Conservation (phyloP, 2,329 filamentous ascomycete genomes). For the Diplodia sapinea region DNA sequence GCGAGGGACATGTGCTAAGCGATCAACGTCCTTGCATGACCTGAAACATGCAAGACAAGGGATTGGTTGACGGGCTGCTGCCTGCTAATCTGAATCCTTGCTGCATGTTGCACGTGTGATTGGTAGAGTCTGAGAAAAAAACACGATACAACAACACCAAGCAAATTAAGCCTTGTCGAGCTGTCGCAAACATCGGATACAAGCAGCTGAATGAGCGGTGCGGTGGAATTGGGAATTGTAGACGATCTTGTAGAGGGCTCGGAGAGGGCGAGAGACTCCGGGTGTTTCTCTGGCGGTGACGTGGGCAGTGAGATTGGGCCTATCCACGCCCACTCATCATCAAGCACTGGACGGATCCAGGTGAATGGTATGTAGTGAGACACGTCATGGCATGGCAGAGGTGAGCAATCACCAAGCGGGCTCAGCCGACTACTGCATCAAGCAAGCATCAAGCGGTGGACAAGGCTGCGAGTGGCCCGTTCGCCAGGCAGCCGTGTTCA, state of each 20-base stretch:
- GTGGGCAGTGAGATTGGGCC: neutral
- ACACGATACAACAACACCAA: neutral
- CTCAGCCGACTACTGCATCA: neutral
- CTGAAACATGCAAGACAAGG: neutral
- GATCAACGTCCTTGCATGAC: neutral
- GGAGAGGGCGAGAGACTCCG: neutral
- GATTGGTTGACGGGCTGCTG: neutral
- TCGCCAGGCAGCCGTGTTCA: constrained; percentile 1
- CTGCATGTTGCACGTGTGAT: neutral
- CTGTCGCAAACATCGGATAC: neutral
- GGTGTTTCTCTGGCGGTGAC: neutral
- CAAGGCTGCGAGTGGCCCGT: neutral
- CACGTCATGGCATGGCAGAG: neutral
- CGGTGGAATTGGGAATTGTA: neutral
- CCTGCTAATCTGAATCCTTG: neutral
- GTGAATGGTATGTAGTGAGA: neutral
- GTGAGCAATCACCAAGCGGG: neutral
- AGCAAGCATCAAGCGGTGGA: neutral
- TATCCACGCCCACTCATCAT: neutral
- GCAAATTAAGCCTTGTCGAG: neutral
- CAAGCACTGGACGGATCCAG: neutral
- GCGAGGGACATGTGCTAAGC: no score
- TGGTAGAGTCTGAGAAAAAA: neutral
- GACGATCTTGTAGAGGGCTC: neutral
- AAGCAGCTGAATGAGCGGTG: neutral